Percentiles rank a stretch among this genome's conserved stretches.
Evolutionary conservation across 495 filamentous ascomycete genomes (phyloP).

Genomic region (Talaromyces stipitatus): DNA sequence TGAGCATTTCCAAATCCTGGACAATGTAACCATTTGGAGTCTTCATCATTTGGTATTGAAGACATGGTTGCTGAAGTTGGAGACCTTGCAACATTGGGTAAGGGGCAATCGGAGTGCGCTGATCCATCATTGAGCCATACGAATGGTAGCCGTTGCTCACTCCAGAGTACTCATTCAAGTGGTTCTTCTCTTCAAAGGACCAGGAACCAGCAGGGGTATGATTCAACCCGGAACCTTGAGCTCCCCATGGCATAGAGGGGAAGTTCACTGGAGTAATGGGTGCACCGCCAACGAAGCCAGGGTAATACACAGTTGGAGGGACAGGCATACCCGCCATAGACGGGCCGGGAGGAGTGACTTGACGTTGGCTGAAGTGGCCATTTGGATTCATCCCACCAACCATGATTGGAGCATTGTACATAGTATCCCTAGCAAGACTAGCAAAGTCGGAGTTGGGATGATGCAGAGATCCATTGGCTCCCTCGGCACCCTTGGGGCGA

Average conservation of each 20-base stretch:
- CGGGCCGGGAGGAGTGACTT: slow-evolving; percentile 4
- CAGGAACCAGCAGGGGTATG: slow-evolving; percentile 5
- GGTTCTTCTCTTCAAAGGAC: slow-evolving; percentile 12
- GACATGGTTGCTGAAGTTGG: slow-evolving; percentile 16
- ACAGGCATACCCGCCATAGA: slow-evolving; percentile 4
- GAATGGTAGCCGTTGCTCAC: slow-evolving; percentile 16
- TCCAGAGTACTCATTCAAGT: not conserved
- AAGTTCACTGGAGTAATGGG: slow-evolving; percentile 15
- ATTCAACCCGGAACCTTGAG: slow-evolving; percentile 14
- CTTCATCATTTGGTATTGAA: slow-evolving; percentile 37
- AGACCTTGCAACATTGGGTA: slow-evolving; percentile 15
- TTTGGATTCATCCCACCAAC: slow-evolving; percentile 2
- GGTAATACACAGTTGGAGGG: slow-evolving; percentile 4
- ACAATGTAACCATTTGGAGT: slow-evolving; percentile 47
- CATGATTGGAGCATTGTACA: slow-evolving; percentile 6
- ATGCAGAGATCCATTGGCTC: not conserved
- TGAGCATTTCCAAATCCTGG: slow-evolving; percentile 60
- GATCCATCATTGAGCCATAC: slow-evolving; percentile 13
- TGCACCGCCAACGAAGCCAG: slow-evolving; percentile 10
- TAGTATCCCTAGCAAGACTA: not conserved
- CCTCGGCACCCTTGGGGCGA: slow-evolving; percentile 5
- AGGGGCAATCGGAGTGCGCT: slow-evolving; percentile 12
- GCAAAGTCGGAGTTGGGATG: slow-evolving; percentile 4
- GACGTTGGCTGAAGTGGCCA: slow-evolving; percentile 4
- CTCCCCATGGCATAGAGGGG: slow-evolving; percentile 11